Conservation (phyloP, 169 alveolate species). For the Cyclospora cayetanensis region DNA sequence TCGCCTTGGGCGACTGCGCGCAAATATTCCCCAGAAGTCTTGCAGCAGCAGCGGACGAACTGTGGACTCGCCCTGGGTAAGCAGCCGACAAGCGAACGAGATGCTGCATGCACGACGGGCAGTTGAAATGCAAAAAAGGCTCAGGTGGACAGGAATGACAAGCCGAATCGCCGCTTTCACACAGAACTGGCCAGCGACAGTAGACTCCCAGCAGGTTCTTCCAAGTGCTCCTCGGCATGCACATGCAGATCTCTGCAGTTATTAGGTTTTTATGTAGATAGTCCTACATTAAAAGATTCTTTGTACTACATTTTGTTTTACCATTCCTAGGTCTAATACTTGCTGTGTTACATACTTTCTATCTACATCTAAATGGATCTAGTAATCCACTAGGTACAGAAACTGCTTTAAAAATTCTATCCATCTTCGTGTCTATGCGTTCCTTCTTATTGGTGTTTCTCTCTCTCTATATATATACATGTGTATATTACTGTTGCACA, state of each 20-base stretch:
- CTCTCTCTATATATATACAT: not conserved
- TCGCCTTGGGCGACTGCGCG: conserved; percentile 79
- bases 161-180: too few species aligned
- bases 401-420: conserved; percentile 54
- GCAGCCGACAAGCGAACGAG: not conserved
- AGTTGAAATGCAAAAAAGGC: not conserved
- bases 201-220: too few species aligned
- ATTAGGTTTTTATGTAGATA: conserved; percentile 64
- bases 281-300: conserved; percentile 74
- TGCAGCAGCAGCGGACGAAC: conserved; percentile 65
- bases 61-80: conserved; percentile 20
- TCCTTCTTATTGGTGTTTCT: not conserved
- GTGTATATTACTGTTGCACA: not conserved
- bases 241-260: too few species aligned
- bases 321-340: conserved; percentile 70
- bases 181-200: too few species aligned
- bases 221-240: too few species aligned
- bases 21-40: conserved; percentile 59
- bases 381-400: conserved; percentile 73
- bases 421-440: not conserved
- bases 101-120: not conserved
- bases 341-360: conserved; percentile 74
- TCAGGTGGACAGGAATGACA: not conserved
- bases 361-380: conserved; percentile 69
- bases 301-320: conserved; percentile 72